These are phyloP conservation scores for Yamadazyma takamatsuzukensis DNA, from an alignment of 805 yeast genomes.

Conservation along the genomic window DNA sequence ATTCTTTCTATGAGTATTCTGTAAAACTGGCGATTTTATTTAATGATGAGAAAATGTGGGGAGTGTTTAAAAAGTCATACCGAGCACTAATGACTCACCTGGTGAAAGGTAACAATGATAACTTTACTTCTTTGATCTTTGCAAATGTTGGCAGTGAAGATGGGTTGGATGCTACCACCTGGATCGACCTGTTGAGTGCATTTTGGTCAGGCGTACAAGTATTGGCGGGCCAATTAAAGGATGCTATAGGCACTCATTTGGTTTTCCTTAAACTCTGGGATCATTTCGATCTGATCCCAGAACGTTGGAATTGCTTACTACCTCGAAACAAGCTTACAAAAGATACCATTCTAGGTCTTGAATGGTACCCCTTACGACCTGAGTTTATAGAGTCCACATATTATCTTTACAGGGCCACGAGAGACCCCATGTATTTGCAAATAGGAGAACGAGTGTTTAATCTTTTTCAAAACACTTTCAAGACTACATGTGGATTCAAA, in stretches of 20 bases:
- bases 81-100: conserved; percentile 47
- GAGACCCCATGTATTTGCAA: conserved; percentile 76
- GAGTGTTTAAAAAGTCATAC: conserved; percentile 46
- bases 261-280: conserved; percentile 76
- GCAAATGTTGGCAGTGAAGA: conserved; percentile 54
- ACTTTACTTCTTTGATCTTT: conserved; percentile 36
- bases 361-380: conserved; percentile 93
- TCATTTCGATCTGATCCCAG: conserved; percentile 78
- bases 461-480: conserved; percentile 50
- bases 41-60: conserved; percentile 62
- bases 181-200: conserved; percentile 87
- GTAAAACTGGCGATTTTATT: conserved; percentile 73
- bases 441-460: conserved; percentile 66
- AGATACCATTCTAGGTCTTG: conserved; percentile 45
- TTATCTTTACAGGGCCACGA: conserved; percentile 76
- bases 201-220: conserved; percentile 88
- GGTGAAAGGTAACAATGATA: conserved; percentile 27
- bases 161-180: conserved; percentile 50
- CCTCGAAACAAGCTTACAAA: conserved; percentile 8
- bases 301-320: conserved; percentile 61
- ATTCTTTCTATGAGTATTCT: conserved; percentile 87
- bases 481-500: conserved; percentile 73
- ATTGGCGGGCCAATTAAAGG: conserved; percentile 66
- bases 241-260: conserved; percentile 60
- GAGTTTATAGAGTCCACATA: conserved; percentile 90